phyloP scores from a whole-genome alignment of 768 basidiomycete species.

The Hericium rajendrae region DNA sequence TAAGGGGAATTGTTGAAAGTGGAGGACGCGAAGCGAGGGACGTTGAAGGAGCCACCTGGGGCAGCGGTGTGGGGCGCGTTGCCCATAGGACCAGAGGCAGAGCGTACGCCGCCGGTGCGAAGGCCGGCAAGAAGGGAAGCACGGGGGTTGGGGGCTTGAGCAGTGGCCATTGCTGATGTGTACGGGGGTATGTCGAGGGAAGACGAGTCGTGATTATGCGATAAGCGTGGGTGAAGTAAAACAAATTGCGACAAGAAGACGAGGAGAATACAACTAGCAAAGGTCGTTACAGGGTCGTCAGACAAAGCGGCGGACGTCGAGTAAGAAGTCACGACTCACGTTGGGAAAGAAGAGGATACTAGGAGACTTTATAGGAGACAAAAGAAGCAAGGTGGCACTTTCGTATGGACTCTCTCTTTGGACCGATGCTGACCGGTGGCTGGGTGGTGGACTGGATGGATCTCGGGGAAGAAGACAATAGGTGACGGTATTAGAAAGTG shows the following conservation, averaged over 20 bases:
- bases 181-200: constrained; percentile 9
- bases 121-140: constrained; percentile 84
- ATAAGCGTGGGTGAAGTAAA: constrained; percentile 11
- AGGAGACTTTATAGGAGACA: constrained; percentile 1
- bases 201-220: constrained; percentile 12
- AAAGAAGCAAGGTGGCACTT: neutral
- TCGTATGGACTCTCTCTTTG: constrained; percentile 4
- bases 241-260: constrained; percentile 15
- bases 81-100: constrained; percentile 31
- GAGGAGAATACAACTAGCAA: constrained; percentile 24
- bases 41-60: constrained; percentile 50
- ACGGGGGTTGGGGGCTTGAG: constrained; percentile 40
- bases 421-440: constrained; percentile 1
- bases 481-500: constrained; percentile 16
- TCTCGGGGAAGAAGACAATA: constrained; percentile 8
- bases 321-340: neutral
- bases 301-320: constrained; percentile 9
- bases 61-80: constrained; percentile 61
- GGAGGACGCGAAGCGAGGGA: constrained; percentile 42
- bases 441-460: constrained; percentile 7
- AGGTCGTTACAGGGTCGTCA: constrained; percentile 3
- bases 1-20: constrained; percentile 29
- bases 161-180: constrained; percentile 30
- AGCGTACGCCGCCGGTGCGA: constrained; percentile 84
- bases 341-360: neutral